Conservation (phyloP, 139 green algal species). For the Ettlia oleoabundans region DNA sequence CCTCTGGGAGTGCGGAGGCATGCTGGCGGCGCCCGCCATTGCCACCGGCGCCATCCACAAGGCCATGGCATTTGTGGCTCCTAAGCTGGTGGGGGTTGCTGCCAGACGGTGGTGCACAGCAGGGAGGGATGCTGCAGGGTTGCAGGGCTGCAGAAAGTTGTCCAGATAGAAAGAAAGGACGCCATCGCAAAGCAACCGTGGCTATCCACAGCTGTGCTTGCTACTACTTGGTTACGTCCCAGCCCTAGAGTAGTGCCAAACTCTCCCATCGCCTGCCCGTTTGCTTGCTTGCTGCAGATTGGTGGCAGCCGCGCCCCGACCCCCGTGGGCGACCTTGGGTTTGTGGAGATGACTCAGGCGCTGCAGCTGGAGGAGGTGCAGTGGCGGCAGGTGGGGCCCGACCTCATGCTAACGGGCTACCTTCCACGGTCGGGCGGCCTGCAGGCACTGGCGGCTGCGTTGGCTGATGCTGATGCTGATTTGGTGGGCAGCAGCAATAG, state of each 20-base stretch:
- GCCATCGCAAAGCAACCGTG: not conserved
- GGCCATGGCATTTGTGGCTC: slow-evolving; percentile 93
- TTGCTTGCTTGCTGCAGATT: slow-evolving; percentile 41
- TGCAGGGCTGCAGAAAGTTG: no score
- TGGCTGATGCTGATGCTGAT: not conserved
- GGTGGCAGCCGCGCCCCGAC: slow-evolving; percentile 84
- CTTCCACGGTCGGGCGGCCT: slow-evolving; percentile 78
- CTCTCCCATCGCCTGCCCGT: not conserved
- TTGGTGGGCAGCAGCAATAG: slow-evolving; percentile 1
- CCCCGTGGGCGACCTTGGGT: slow-evolving; percentile 95
- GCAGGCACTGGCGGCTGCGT: slow-evolving; percentile 25
- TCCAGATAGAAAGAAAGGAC: no score
- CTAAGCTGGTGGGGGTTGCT: slow-evolving; percentile 77
- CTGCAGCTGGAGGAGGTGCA: slow-evolving; percentile 71
- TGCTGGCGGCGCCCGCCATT: slow-evolving; percentile 93
- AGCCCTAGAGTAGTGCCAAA: not conserved
- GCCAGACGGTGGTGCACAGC: not conserved
- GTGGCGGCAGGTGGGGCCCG: slow-evolving; percentile 77
- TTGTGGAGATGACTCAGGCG: slow-evolving; percentile 96
- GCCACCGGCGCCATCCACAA: slow-evolving; percentile 90
- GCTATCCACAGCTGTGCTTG: not conserved
- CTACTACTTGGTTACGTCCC: not conserved
- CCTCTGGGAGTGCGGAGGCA: slow-evolving; percentile 99
- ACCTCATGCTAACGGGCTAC: slow-evolving; percentile 92
- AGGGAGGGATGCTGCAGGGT: not conserved